Conservation (phyloP, 2,329 filamentous ascomycete genomes). For the Ophiostoma perfectum region DNA sequence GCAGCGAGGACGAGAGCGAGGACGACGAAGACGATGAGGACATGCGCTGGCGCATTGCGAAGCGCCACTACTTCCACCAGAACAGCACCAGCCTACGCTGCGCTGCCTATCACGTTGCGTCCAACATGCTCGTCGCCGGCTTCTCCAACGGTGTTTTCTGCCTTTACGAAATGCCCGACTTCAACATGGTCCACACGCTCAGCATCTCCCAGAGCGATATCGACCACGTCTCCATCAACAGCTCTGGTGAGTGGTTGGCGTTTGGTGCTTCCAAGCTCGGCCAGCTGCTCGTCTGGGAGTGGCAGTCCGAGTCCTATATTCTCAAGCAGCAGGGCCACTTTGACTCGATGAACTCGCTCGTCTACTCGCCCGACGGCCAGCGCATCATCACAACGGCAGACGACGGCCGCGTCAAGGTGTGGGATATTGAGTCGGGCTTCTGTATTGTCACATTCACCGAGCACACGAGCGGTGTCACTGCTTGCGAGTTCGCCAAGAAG, state of each 20-base stretch:
- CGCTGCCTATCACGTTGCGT: constrained; percentile 78
- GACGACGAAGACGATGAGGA: constrained; percentile 57
- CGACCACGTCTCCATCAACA: constrained; percentile 90
- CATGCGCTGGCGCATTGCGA: constrained; percentile 83
- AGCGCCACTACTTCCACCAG: constrained; percentile 91
- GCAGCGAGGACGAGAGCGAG: constrained; percentile 50
- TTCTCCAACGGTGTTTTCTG: constrained; percentile 94
- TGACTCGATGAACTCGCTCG: constrained; percentile 87
- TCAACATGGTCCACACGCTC: constrained; percentile 85
- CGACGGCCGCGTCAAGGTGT: constrained; percentile 97
- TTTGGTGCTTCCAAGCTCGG: constrained; percentile 94
- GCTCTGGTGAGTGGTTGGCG: constrained; percentile 91
- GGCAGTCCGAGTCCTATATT: constrained; percentile 98
- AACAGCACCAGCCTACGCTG: constrained; percentile 81
- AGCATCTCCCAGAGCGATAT: constrained; percentile 97
- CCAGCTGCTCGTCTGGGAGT: constrained; percentile 97
- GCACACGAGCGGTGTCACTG: constrained; percentile 88
- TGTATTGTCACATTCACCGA: constrained; percentile 98
- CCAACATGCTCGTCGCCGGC: constrained; percentile 89
- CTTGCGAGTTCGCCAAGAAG: constrained; percentile 89
- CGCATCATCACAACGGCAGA: constrained; percentile 90
- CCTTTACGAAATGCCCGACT: constrained; percentile 91
- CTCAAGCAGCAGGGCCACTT: constrained; percentile 97
- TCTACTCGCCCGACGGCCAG: constrained; percentile 90
- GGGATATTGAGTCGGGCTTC: constrained; percentile 94